Evolutionary conservation across 108 stramenopile genomes (phyloP).

Genomic region (Skeletonema tropicum): DNA sequence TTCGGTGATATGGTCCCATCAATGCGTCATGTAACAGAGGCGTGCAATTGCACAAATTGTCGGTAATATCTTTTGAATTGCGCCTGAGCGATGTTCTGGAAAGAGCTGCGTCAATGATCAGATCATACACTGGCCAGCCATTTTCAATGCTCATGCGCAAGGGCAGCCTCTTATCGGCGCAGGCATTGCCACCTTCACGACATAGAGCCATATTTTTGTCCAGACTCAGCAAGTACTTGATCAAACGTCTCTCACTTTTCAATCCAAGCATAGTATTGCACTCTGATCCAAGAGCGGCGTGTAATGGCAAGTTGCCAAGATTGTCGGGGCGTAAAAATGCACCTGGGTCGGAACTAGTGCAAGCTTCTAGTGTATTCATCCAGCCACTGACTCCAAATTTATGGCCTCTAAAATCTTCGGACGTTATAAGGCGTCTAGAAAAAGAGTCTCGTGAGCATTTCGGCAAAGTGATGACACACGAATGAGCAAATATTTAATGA

Average conservation of each 20-base stretch:
- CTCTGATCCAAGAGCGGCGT: conserved; percentile 47
- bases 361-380: conserved; percentile 45
- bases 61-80: conserved; percentile 14
- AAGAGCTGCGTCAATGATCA: conserved; percentile 33
- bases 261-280: conserved; percentile 50
- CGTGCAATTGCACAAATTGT: not conserved
- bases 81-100: conserved; percentile 12
- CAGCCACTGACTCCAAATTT: conserved; percentile 47
- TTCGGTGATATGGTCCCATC: conserved; percentile 28
- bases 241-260: conserved; percentile 41
- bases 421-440: conserved; percentile 19
- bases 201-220: conserved; percentile 31
- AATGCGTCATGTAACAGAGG: conserved; percentile 49
- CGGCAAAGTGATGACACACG: no score
- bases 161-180: conserved; percentile 26
- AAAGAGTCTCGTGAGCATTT: no score
- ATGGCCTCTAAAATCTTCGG: conserved; percentile 36
- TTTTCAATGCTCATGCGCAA: conserved; percentile 41
- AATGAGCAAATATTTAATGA: no score
- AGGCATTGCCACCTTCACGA: conserved; percentile 26
- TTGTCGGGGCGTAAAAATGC: conserved; percentile 41
- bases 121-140: conserved; percentile 54
- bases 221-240: conserved; percentile 39
- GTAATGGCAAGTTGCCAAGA: conserved; percentile 51
- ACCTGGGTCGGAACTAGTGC: conserved; percentile 39